Percentiles rank a stretch among this genome's conserved stretches.
phyloP scores from a whole-genome alignment of 345 rosid species.

The Eucalyptus regnans region DNA sequence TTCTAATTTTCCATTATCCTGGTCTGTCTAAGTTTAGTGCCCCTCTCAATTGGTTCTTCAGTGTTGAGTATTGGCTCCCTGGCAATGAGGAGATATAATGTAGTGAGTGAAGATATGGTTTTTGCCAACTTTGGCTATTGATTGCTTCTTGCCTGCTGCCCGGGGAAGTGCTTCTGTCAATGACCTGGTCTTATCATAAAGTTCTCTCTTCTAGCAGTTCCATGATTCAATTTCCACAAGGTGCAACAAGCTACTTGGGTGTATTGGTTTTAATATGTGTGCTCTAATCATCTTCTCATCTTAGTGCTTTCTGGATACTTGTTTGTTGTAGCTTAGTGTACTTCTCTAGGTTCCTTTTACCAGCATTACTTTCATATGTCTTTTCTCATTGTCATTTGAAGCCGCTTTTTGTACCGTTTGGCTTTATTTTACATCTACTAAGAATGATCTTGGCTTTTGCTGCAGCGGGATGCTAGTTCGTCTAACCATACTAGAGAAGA shows the following conservation, averaged over 20 bases:
- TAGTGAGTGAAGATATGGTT: not conserved
- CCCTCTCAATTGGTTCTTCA: not conserved
- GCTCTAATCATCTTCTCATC: not conserved
- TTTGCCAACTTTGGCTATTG: not conserved
- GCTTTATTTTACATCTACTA: not conserved
- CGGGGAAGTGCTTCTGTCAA: not conserved
- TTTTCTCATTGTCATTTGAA: not conserved
- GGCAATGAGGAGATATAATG: not conserved
- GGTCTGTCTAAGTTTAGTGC: not conserved
- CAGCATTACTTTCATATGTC: not conserved
- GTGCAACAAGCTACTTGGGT: not conserved
- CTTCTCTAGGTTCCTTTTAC: not conserved
- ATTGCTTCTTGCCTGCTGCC: not conserved
- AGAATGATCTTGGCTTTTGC: not conserved
- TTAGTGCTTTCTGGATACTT: not conserved
- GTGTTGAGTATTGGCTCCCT: not conserved
- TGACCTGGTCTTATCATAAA: not conserved
- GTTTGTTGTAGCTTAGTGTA: not conserved
- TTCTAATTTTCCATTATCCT: not conserved
- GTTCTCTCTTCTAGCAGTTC: not conserved
- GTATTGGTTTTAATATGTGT: not conserved
- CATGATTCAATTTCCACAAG: not conserved
- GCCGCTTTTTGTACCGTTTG: not conserved
- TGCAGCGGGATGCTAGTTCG: constrained; percentile 5
- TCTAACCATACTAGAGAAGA: constrained; percentile 16